These are phyloP conservation scores for Dinochytrium kinnereticum DNA, from an alignment of 371 early-diverging fungal genomes.

Conservation along the genomic window DNA sequence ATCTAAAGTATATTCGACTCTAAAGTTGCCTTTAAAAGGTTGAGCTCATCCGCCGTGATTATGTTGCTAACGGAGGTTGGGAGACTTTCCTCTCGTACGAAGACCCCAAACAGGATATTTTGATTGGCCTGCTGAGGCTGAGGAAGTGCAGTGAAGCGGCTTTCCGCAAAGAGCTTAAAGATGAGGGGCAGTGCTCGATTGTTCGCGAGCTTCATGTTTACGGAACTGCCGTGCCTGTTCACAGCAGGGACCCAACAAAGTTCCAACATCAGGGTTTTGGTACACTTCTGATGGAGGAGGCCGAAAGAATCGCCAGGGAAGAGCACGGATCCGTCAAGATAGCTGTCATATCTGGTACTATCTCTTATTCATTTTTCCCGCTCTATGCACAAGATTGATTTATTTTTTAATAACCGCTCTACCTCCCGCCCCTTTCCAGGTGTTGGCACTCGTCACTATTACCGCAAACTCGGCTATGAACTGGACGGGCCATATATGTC, in stretches of 20 bases:
- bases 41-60: slow-evolving; percentile 98
- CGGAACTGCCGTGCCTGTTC: slow-evolving; percentile 97
- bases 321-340: slow-evolving; percentile 98
- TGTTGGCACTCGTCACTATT: slow-evolving; percentile 99
- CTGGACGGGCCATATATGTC: slow-evolving; percentile 99
- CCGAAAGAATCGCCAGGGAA: slow-evolving; percentile 98
- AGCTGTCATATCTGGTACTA: slow-evolving; percentile 92
- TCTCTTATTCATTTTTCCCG: neutral
- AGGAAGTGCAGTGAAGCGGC: slow-evolving; percentile 93
- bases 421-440: slow-evolving; percentile 44
- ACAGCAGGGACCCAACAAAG: slow-evolving; percentile 93
- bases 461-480: slow-evolving; percentile 97
- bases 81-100: slow-evolving; percentile 99
- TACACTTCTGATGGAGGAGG: slow-evolving; percentile 98
- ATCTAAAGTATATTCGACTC: neutral
- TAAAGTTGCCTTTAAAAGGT: slow-evolving; percentile 62
- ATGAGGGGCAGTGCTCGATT: slow-evolving; percentile 83
- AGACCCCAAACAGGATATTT: slow-evolving; percentile 97
- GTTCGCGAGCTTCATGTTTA: slow-evolving; percentile 99
- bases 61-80: slow-evolving; percentile 99
- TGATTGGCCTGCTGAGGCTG: slow-evolving; percentile 96
- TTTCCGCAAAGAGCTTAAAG: slow-evolving; percentile 93
- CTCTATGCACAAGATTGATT: neutral
- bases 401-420: neutral
- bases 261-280: slow-evolving; percentile 99